Evolutionary conservation across 352 stramenopile genomes (phyloP).

Genomic region (Phytophthora ohioensis): DNA sequence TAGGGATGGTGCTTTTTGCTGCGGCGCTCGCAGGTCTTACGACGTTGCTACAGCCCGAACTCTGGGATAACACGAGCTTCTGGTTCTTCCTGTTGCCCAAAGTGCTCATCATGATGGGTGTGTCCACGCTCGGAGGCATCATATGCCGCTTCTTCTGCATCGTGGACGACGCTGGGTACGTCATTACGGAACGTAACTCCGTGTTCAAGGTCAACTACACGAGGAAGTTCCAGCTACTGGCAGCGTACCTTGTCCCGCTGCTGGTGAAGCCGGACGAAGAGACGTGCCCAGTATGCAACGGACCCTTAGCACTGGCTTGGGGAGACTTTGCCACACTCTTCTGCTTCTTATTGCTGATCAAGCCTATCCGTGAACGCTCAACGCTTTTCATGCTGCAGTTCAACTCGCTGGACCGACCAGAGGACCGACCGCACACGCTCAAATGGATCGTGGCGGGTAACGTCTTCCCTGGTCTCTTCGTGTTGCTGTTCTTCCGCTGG

Average conservation of each 20-base stretch:
- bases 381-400: conserved; percentile 92
- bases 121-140: conserved; percentile 80
- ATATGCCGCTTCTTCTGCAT: conserved; percentile 87
- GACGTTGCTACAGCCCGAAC: conserved; percentile 57
- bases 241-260: conserved; percentile 82
- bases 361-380: conserved; percentile 79
- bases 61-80: conserved; percentile 77
- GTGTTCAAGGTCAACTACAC: conserved; percentile 92
- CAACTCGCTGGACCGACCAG: conserved; percentile 86
- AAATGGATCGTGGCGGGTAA: conserved; percentile 88
- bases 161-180: conserved; percentile 84
- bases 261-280: conserved; percentile 72
- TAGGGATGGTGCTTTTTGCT: conserved; percentile 68
- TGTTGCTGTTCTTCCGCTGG: conserved; percentile 90
- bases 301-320: conserved; percentile 75
- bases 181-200: conserved; percentile 85
- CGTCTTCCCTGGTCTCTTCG: conserved; percentile 81
- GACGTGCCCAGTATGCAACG: conserved; percentile 50
- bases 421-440: conserved; percentile 81
- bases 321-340: conserved; percentile 86
- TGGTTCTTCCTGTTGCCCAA: conserved; percentile 86
- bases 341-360: conserved; percentile 86
- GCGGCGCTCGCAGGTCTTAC: conserved; percentile 62
- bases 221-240: conserved; percentile 81
- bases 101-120: conserved; percentile 82